Base-by-base conservation (phyloP, 495 filamentous ascomycete species). In the Penicillium coffeae region DNA sequence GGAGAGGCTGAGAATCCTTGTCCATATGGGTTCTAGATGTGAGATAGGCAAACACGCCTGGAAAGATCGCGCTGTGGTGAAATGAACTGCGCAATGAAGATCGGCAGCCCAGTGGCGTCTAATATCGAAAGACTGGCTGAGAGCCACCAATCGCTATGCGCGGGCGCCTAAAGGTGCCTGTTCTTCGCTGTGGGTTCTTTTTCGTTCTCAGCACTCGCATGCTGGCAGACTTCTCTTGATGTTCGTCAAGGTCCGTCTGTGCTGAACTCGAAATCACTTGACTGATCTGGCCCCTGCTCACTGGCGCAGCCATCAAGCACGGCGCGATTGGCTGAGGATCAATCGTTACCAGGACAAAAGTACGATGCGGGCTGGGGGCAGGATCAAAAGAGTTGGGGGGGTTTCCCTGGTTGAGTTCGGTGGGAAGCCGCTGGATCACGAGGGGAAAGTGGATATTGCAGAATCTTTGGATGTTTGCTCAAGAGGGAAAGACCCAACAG, bases 111-210 rank as follows among this genome's bases (percentile, higher is more conserved):
- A 36, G 39, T 51, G 57, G 60, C 60, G 57, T 63, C 47, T 55
- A 55, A 37, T 33, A 21, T 42, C 42, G 5, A 35, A 19, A 35
- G 42, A 42, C 44, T 52, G 40, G 48, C 50, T 42, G 42, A 38
- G 44, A 51, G 20, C 49, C 42, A 42, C 55, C 52, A 59, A 56
- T 56, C 52, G 36, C 30, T 48, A 47, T 54, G 39, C 25, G 16
- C 40, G 34, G 50, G 58, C 55, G 60, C 58, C 55, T 59, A 56
- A 56, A 48, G 50, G 51, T 38, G 45, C 50, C 35, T 49, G 21
- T 45, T 21, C 47, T 50, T 49, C 50, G 33, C 40, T 21, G 35
- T 5, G n/a, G 15, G 5, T 18, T n/a, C 5, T 14, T 37, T 37
- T n/a, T 4, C 10, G 5, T 5, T 10, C 25, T 3, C 35, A 37